Percentiles rank a stretch among this genome's conserved stretches.
Conservation (phyloP, 257 asterid genomes). For the Verbena officinalis region DNA sequence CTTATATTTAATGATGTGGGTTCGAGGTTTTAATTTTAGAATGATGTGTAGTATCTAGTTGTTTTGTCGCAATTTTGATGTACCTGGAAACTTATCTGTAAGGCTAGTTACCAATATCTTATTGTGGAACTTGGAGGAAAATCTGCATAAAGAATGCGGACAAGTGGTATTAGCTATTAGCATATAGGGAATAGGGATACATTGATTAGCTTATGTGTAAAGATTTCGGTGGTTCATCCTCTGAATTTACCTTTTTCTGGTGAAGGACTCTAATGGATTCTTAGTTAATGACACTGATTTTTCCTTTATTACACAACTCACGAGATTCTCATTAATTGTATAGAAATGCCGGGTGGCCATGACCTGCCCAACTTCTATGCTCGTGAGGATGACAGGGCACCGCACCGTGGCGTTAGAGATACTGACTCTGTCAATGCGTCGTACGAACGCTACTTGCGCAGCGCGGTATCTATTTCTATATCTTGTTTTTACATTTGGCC, state of each 20-base stretch:
- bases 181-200: no score
- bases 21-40: neutral
- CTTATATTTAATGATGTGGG: neutral
- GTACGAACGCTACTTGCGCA: constrained; percentile 72
- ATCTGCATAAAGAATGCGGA: constrained; percentile 1
- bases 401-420: constrained; percentile 46
- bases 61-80: neutral
- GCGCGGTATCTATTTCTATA: constrained; percentile 41
- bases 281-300: constrained; percentile 3
- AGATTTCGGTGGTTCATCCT: neutral
- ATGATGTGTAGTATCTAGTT: neutral
- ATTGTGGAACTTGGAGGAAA: neutral
- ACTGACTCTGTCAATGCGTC: constrained; percentile 65
- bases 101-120: constrained; percentile 7
- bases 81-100: neutral
- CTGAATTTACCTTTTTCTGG: neutral
- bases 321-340: neutral
- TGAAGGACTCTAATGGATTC: constrained; percentile 4
- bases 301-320: neutral
- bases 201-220: neutral
- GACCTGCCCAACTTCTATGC: constrained; percentile 42
- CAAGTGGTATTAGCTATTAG: constrained; percentile 2
- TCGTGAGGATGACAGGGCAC: constrained; percentile 49
- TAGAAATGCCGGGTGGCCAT: constrained; percentile 59
- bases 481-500: neutral